phyloP scores from a whole-genome alignment of 805 yeast species.

The Lipomyces chichibuensis region DNA sequence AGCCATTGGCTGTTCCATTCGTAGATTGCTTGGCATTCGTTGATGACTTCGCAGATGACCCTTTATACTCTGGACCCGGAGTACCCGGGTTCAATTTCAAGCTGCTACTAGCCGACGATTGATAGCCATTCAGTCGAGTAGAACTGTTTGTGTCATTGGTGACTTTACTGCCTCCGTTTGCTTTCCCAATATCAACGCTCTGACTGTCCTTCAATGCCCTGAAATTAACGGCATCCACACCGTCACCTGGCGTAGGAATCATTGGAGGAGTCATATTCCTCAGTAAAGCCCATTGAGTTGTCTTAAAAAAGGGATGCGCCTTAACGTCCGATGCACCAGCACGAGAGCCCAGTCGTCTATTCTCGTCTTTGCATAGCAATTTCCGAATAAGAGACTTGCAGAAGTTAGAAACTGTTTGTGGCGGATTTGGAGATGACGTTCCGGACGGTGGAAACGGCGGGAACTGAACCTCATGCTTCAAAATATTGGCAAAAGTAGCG shows the following conservation, averaged over 20 bases:
- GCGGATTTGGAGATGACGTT: conserved; percentile 20
- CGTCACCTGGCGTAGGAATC: conserved; percentile 76
- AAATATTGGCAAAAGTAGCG: conserved; percentile 82
- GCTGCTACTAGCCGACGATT: not conserved
- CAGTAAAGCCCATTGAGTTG: conserved; percentile 90
- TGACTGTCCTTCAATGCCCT: conserved; percentile 41
- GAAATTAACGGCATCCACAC: conserved; percentile 51
- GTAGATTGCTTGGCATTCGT: conserved; percentile 8
- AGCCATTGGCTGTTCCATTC: conserved; percentile 15
- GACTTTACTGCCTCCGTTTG: conserved; percentile 17
- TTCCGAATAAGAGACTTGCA: conserved; percentile 83
- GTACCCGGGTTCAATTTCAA: not conserved
- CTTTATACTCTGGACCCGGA: not conserved
- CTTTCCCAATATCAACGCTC: conserved; percentile 42
- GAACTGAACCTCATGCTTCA: conserved; percentile 81
- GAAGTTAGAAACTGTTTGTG: conserved; percentile 63
- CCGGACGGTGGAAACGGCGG: conserved; percentile 44
- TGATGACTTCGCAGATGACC: conserved; percentile 9
- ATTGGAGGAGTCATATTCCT: conserved; percentile 94
- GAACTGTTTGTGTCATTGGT: not conserved
- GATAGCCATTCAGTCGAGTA: not conserved
- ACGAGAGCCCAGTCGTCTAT: conserved; percentile 83
- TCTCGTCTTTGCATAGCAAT: conserved; percentile 83
- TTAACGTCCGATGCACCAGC: conserved; percentile 96
- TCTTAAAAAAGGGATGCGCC: conserved; percentile 87